Evolutionary conservation across 2,329 filamentous ascomycete species (phyloP), one percentile per base, ranked within the genome.

Genomic region (Botryotinia calthae): DNA sequence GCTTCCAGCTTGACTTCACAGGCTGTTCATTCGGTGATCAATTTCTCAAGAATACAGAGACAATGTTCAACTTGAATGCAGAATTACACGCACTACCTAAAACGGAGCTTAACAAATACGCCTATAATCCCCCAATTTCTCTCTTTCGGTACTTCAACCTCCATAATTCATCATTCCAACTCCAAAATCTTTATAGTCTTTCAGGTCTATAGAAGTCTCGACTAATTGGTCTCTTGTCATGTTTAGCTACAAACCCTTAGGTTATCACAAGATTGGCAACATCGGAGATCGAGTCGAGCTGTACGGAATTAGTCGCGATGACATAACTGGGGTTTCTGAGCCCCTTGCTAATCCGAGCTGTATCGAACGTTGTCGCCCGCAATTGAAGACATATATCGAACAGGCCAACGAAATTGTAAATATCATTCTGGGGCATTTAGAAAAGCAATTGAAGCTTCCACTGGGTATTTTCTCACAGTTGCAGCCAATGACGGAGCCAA

Each of bases 311-410:
- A 61, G 59, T 40, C 42, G 59, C 16, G 66, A 69, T n/a, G 66
- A 69, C 20, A 69, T 69, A 61, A n/a, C 48, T 61, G 66, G 66
- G 31, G 51, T 28, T 44, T 71, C 70, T 7, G 66, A 63, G 44
- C 73, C 68, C 2, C 72, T 73, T 54, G 12, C 12, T 34, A 69
- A 69, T 10, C 66, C 66, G 14, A 7, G 8, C 12, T 69, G 66
- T 12, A 69, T 69, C 37, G 66, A 69, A 37, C 12, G 54, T n/a
- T 58, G 37, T 37, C 66, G 66, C 16, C 66, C 54, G 7, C n/a
- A 58, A 7, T 4, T 69, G 31, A 59, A n/a, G 22, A n/a, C n/a
- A 1, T 69, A 58, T 22, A 46, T 69, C 8, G n/a, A 59, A 34
- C 51, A 69, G 40, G 66, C 66, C 22, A 69, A 61, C 31, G 12